Evolutionary conservation across 2,329 filamentous ascomycete species (phyloP), one percentile per base, ranked within the genome.

Genomic region (Chaetomiaceae sp.): DNA sequence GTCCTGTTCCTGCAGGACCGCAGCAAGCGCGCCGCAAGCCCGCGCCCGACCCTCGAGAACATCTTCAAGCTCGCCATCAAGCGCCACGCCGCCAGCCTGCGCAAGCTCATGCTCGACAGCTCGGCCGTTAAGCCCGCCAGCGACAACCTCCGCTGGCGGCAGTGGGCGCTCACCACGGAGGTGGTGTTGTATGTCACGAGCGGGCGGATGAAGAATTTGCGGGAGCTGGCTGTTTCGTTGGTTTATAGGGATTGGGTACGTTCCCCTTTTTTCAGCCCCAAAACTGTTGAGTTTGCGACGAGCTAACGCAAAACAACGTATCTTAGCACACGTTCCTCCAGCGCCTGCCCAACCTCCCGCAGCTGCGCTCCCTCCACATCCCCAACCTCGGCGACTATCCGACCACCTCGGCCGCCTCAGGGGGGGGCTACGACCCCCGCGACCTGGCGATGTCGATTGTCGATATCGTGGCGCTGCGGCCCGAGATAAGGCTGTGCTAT

Each of bases 231-330:
- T 9, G 80, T 89, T 60, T 80, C 83, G 1, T 77, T 94, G 51
- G 81, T 89, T 57, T 89, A 87, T 68, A 83, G 80, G 60, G 86
- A 91, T 63, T 94, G 89, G 88, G 87, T 89, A 75, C 74, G 82
- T 68, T 46, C 14, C 14, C 25, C 27, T n/a, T 42, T 42, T 27
- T 25, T 2, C 17, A 52, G 46, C 59, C 63, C 37, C 37, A 11
- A 12, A 51, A 64, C 49, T n/a, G n/a, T n/a, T n/a, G n/a, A n/a
- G n/a, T 31, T 31, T 12, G 27, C 14, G 14, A 31, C 9, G 9
- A 12, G 14, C 27, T 11, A 31, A 31, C 27, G 27, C 27, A n/a
- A 17, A 25, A 43, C 25, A 56, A 58, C 20, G 12, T 3, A 34
- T 22, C 8, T 3, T 17, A 89, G 87, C 89, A 94, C 69, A 84